Base-by-base conservation (phyloP, 2,329 filamentous ascomycete species). In the Fusarium virguliforme region DNA sequence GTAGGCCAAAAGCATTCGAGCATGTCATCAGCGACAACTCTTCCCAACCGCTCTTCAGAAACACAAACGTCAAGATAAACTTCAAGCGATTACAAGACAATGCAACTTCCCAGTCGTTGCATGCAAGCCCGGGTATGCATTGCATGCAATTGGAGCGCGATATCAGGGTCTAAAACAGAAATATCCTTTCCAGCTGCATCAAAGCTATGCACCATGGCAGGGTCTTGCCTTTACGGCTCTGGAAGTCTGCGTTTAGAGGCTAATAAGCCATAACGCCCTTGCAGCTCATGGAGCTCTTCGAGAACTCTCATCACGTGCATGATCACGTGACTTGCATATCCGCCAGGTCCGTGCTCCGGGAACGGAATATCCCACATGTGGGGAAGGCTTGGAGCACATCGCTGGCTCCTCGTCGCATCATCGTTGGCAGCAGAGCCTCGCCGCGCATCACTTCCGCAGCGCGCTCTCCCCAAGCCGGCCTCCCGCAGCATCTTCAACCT, bases 341-440 rank as follows among this genome's bases (percentile, higher is more conserved):
- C 22, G 13, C 22, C 4, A 35, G 61, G 67, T 24, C 64, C 55
- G 59, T 64, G 59, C 58, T 56, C 68, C 68, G 61, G 68, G 65
- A 62, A 28, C 68, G 68, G 70, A 69, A 67, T 66, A 60, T 74
- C 60, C 65, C 60, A 66, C 30, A 68, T 71, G 63, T 73, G 75
- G 75, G 75, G 74, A 63, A 64, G 35, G 60, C 56, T 69, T 67
- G 74, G 66, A 73, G 74, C 76, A 76, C 65, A 66, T 60, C 65
- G 71, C 67, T 71, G 72, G 68, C 74, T 74, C 68, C 67, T 73
- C 71, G 75, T 76, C 74, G 74, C 75, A 77, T 77, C 76, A 76
- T 71, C 62, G 71, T 68, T 67, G 62, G 65, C 69, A 65, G 61
- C 66, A 70, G 63, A 77, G 74, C 75, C 76, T 76, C 64, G 60